phyloP scores from a whole-genome alignment of 2,329 filamentous ascomycete genomes.

The Annulohypoxylon truncatum region DNA sequence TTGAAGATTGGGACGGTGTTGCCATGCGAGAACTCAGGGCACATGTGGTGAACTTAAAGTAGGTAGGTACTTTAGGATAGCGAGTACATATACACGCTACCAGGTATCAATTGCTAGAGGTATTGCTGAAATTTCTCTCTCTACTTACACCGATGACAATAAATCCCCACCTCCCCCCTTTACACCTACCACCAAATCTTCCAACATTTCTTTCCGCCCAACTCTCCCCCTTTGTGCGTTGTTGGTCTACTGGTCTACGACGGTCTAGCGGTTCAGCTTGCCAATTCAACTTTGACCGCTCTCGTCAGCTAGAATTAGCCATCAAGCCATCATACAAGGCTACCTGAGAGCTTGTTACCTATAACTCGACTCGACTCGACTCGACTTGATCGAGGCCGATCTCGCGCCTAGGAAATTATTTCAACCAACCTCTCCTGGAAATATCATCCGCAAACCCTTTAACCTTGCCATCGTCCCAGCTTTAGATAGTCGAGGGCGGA shows the following conservation, averaged over 20 bases:
- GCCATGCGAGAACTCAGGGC: background rate
- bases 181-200: slow-evolving; percentile 9
- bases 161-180: slow-evolving; percentile 23
- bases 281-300: slow-evolving; percentile 17
- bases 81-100: background rate
- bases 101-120: background rate
- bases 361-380: background rate
- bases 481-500: background rate
- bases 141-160: slow-evolving; percentile 40
- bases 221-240: slow-evolving; percentile 10
- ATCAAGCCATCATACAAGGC: background rate
- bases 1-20: slow-evolving; percentile 23
- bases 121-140: slow-evolving; percentile 42
- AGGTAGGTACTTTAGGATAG: background rate
- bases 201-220: slow-evolving; percentile 8
- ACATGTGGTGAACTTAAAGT: slow-evolving; percentile 2
- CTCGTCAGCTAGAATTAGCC: slow-evolving; percentile 4
- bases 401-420: slow-evolving; percentile 1
- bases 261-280: slow-evolving; percentile 10
- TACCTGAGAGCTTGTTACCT: background rate
- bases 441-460: background rate
- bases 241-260: slow-evolving; percentile 13
- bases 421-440: background rate
- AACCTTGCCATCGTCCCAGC: background rate
- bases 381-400: slow-evolving; percentile 2